Evolutionary conservation across 2,329 filamentous ascomycete species (phyloP).

Genomic region (Colletotrichum sp.): DNA sequence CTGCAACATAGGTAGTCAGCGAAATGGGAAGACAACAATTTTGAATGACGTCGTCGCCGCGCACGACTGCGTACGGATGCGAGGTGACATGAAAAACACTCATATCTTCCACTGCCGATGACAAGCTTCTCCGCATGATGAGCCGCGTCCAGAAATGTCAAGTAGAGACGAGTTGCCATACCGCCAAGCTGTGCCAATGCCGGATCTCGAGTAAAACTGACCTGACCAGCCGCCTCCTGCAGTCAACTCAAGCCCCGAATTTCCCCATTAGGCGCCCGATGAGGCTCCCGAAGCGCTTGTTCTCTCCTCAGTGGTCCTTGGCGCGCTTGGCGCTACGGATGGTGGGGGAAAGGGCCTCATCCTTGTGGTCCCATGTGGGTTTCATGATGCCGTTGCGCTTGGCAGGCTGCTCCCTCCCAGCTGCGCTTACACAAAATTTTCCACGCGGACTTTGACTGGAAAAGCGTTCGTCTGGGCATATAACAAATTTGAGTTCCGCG

Average conservation of each 20-base stretch:
- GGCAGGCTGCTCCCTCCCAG: not conserved
- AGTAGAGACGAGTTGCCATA: slow-evolving; percentile 8
- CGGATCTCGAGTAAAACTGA: not conserved
- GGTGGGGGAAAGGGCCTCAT: not conserved
- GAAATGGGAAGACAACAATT: not conserved
- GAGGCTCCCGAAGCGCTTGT: not conserved
- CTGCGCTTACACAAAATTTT: not conserved
- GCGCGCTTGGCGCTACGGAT: slow-evolving; percentile 14
- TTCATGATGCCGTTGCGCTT: slow-evolving; percentile 11
- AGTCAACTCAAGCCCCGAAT: not conserved
- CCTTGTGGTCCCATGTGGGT: slow-evolving; percentile 13
- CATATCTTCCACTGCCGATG: accelerated
- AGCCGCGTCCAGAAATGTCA: not conserved
- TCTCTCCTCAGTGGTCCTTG: not conserved
- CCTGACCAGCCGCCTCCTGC: not conserved
- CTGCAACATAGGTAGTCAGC: not conserved
- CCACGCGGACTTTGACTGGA: not conserved
- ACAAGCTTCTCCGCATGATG: not conserved
- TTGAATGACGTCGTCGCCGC: not conserved
- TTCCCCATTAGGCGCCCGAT: not conserved
- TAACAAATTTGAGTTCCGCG: not conserved
- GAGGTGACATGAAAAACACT: not conserved
- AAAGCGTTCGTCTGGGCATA: not conserved
- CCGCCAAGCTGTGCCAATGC: slow-evolving; percentile 13
- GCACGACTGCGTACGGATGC: not conserved